Evolutionary conservation across 1,284 basidiomycete species (phyloP).

Genomic region (Malassezia pachydermatis): DNA sequence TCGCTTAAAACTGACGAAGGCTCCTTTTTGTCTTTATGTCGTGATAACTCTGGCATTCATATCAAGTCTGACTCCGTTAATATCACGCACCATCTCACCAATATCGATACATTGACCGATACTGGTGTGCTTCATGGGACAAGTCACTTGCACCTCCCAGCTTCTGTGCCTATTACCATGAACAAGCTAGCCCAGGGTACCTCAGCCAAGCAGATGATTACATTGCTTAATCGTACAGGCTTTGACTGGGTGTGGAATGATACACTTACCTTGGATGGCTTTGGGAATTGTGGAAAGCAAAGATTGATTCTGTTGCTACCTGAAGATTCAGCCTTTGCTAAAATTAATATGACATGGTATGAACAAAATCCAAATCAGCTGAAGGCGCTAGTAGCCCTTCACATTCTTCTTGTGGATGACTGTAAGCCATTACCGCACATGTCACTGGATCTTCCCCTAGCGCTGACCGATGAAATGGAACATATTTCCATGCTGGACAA

Average conservation of each 20-base stretch:
- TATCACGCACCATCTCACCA: constrained; percentile 27
- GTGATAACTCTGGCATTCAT: neutral
- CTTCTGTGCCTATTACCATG: constrained; percentile 62
- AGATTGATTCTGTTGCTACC: constrained; percentile 62
- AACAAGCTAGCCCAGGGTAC: constrained; percentile 3
- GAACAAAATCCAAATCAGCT: constrained; percentile 53
- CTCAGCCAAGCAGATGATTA: neutral
- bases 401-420: constrained; percentile 64
- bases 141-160: constrained; percentile 71
- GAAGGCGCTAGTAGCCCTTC: constrained; percentile 67
- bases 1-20: constrained; percentile 33
- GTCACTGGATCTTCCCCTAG: neutral
- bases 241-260: constrained; percentile 13
- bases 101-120: constrained; percentile 62
- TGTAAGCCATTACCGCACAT: neutral
- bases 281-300: neutral
- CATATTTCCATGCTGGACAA: constrained; percentile 28
- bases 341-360: constrained; percentile 71
- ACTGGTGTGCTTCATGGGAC: constrained; percentile 88
- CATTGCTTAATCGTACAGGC: constrained; percentile 5
- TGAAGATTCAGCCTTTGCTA: constrained; percentile 79
- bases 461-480: constrained; percentile 9
- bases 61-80: neutral
- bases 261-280: neutral
- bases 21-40: constrained; percentile 18